Base-by-base conservation (phyloP, 2,329 filamentous ascomycete genomes). In the Hypoxylon sp. region DNA sequence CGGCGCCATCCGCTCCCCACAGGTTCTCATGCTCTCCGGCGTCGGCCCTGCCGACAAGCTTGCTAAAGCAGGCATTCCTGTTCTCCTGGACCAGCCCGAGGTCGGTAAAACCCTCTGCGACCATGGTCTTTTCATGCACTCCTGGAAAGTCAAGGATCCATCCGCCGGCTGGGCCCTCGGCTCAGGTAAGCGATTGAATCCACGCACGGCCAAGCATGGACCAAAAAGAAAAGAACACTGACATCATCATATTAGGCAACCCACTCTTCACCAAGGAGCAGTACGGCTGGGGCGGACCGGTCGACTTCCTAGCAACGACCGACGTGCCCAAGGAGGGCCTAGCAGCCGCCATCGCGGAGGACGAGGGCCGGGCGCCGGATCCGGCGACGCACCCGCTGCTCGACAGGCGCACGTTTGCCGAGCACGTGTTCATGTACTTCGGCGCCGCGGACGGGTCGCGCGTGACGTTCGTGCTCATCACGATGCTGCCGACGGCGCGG, bases 241-340 rank as follows among this genome's bases (percentile, higher is more conserved):
- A n/a, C n/a, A n/a, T n/a, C n/a, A n/a, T n/a, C n/a, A n/a, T n/a
- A 2, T 58, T 74, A 7, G 73, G 73, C 3, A 77, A 75, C 31
- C 69, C 74, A 2, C 48, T 73, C 7, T 77, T 76, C 55, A 64
- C 55, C 1, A 61, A 73, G 45, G 72, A 74, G 0, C 72, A 76
- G 17, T 79, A 77, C 57, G 49, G 62, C 1, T 57, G 72, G 37
- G 77, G 76, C 0, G 59, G 68, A 3, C 75, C 76, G 0, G 50
- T 68, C 40, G 75, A 79, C 61, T 79, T 75, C 63, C 66, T 75
- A 10, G 71, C 73, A 6, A 70, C 66, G 1, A 67, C 65, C 0
- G 62, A 62, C 17, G 62, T 75, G 2, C 55, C 64, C 7, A 67
- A 65, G 11, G 63, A 73, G 0, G 69, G 69, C 0, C 69, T 77